These are phyloP conservation scores for Yamadazyma insecticola DNA, from an alignment of 805 yeast genomes.

Conservation along the genomic window DNA sequence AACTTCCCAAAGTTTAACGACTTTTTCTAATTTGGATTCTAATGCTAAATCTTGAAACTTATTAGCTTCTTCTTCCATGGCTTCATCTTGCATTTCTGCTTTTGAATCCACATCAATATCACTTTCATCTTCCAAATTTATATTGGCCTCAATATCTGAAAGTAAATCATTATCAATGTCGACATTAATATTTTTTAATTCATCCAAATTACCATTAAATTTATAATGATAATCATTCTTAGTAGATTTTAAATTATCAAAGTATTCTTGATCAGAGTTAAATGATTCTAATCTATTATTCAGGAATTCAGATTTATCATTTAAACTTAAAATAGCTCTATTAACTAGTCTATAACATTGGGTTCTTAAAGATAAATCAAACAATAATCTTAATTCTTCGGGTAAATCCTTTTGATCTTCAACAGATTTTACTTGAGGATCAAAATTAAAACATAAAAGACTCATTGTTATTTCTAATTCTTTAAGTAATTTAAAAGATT, in stretches of 20 bases:
- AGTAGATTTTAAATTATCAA: slow-evolving; percentile 8
- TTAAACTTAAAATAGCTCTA: slow-evolving; percentile 45
- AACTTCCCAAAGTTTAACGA: slow-evolving; percentile 61
- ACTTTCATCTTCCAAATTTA: slow-evolving; percentile 1
- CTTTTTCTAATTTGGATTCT: slow-evolving; percentile 45
- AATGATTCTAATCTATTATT: slow-evolving; percentile 18
- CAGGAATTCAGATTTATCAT: slow-evolving; percentile 12
- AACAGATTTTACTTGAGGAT: slow-evolving; percentile 22
- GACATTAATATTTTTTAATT: slow-evolving; percentile 3
- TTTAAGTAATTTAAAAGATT: slow-evolving; percentile 53
- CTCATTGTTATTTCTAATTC: slow-evolving; percentile 86
- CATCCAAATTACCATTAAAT: slow-evolving; percentile 7
- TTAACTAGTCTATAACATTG: slow-evolving; percentile 71
- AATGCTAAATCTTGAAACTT: slow-evolving; percentile 18
- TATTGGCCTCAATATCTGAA: slow-evolving; percentile 1
- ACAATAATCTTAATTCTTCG: slow-evolving; percentile 46
- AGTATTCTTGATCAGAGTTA: slow-evolving; percentile 12
- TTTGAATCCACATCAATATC: slow-evolving; percentile 2
- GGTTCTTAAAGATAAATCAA: slow-evolving; percentile 56
- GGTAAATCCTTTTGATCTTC: slow-evolving; percentile 46
- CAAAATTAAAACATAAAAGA: slow-evolving; percentile 52
- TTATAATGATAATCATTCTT: slow-evolving; percentile 5
- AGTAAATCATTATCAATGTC: slow-evolving; percentile 1
- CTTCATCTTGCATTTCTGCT: slow-evolving; percentile 4
- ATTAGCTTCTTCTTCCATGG: slow-evolving; percentile 18